A percentile compares a stretch with the other conserved stretches of the same genome.
These are phyloP conservation scores for Taphrina communis DNA, from an alignment of 1,139 yeast genomes.

Conservation along the genomic window DNA sequence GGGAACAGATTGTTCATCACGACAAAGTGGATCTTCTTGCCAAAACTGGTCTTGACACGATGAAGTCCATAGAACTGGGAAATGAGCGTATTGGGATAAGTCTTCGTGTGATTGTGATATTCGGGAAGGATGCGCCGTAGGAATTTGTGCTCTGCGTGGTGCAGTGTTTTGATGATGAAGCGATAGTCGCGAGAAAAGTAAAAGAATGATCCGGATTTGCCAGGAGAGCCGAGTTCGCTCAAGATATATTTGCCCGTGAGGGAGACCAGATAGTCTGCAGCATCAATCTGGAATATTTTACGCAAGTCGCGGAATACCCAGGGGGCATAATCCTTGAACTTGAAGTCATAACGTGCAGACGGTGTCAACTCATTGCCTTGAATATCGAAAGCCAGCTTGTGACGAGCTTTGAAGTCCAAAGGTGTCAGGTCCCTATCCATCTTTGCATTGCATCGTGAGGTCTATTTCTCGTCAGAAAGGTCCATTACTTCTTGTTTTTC, in stretches of 20 bases:
- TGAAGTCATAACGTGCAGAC: constrained; percentile 90
- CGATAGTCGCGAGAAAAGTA: constrained; percentile 92
- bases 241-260: constrained; percentile 90
- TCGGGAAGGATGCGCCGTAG: constrained; percentile 73
- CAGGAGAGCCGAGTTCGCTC: constrained; percentile 93
- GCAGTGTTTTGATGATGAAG: constrained; percentile 94
- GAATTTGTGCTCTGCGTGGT: constrained; percentile 88
- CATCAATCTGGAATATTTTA: constrained; percentile 80
- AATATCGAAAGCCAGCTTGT: constrained; percentile 83
- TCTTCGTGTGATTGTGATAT: constrained; percentile 79
- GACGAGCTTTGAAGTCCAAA: constrained; percentile 70
- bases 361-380: constrained; percentile 92
- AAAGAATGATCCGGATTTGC: constrained; percentile 95
- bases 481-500: neutral
- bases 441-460: constrained; percentile 83
- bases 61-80: constrained; percentile 96
- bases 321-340: constrained; percentile 95
- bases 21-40: constrained; percentile 85
- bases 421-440: constrained; percentile 73
- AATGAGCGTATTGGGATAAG: constrained; percentile 83
- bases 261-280: constrained; percentile 92
- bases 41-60: constrained; percentile 85
- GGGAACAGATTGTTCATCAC: constrained; percentile 98
- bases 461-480: constrained; percentile 54
- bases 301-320: constrained; percentile 89